Conservation (phyloP, 768 basidiomycete species). For the Termitomyces sp. region DNA sequence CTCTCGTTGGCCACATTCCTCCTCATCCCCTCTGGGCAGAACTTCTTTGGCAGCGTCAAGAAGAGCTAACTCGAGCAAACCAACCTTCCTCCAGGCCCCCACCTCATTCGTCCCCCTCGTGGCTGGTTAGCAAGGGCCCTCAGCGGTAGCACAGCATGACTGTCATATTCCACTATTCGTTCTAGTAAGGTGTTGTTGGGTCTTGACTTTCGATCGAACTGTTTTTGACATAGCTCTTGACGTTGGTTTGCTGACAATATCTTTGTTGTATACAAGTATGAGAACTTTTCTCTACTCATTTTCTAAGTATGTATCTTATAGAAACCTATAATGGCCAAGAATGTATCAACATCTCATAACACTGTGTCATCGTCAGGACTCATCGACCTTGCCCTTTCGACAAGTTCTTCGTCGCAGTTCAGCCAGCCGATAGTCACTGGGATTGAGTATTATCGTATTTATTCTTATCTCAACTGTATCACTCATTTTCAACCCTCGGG, state of each 20-base stretch:
- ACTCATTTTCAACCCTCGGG: no score
- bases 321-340: conserved; percentile 19
- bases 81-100: conserved; percentile 6
- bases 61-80: conserved; percentile 28
- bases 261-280: conserved; percentile 1
- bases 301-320: neutral
- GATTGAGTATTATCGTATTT: no score
- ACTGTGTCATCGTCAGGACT: no score
- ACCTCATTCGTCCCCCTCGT: conserved; percentile 14
- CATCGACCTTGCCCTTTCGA: no score
- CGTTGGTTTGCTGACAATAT: neutral
- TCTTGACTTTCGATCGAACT: conserved; percentile 1
- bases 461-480: no score
- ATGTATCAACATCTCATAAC: conserved; percentile 29
- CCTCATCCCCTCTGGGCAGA: conserved; percentile 94
- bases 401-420: no score
- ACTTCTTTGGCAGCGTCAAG: conserved; percentile 80
- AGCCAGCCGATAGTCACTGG: no score
- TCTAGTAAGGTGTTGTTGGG: neutral
- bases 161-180: neutral
- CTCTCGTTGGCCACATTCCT: conserved; percentile 85
- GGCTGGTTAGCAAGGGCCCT: conserved; percentile 18
- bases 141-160: conserved; percentile 10
- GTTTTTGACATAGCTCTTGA: neutral
- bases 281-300: neutral